phyloP scores from a whole-genome alignment of 371 early-diverging fungal species.

The Nematocida sp. region DNA sequence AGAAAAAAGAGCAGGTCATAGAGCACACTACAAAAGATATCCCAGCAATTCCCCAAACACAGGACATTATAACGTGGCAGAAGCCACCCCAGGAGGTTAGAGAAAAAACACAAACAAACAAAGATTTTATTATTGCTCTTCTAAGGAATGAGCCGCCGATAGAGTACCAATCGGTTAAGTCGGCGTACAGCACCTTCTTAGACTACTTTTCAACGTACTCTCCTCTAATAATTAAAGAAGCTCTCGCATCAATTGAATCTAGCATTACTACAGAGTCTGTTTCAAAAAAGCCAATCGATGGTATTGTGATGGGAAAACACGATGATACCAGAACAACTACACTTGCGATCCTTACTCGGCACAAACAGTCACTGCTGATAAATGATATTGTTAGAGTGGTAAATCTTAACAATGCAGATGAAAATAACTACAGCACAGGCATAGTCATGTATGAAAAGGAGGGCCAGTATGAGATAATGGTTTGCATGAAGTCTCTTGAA shows the following conservation, averaged over 20 bases:
- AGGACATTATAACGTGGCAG: slow-evolving; percentile 27
- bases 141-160: not conserved
- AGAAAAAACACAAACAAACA: not conserved
- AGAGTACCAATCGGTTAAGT: not conserved
- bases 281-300: not conserved
- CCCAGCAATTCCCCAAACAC: not conserved
- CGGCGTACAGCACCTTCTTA: not conserved
- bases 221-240: slow-evolving; percentile 24
- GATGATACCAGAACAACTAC: not conserved
- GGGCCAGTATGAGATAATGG: not conserved
- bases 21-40: slow-evolving; percentile 6
- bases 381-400: slow-evolving; percentile 23
- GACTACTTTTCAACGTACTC: slow-evolving; percentile 44
- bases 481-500: not conserved
- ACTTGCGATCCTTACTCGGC: not conserved
- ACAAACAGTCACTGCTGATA: not conserved
- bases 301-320: not conserved
- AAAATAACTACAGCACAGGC: not conserved
- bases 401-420: not conserved
- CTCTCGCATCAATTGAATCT: slow-evolving; percentile 4
- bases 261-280: not conserved
- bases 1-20: not conserved
- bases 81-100: not conserved
- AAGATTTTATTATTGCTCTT: not conserved
- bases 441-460: slow-evolving; percentile 6